Base-by-base conservation (phyloP, 768 basidiomycete species). In the Mycena polygramma region DNA sequence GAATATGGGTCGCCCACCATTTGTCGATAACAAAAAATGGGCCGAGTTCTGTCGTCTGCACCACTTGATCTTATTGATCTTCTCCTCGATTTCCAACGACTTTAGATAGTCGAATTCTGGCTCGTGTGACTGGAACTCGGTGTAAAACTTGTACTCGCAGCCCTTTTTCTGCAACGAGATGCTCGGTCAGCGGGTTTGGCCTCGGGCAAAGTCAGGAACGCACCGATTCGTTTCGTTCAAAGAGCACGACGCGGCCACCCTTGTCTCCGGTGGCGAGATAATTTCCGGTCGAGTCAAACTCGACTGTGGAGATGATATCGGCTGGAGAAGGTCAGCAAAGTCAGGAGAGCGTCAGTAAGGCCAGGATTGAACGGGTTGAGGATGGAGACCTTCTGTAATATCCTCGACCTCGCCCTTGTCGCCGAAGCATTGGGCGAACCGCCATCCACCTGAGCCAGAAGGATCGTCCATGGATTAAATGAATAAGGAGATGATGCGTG, bases 11-110 rank as follows among this genome's bases (percentile, higher is more conserved):
- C 30, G 30, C 88, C 69, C 70, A 97, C 98, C 98, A 77, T 99
- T 99, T 37, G 98, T 99, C 68, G 96, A 97, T 60, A 99, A 83
- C 66, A 99, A 84, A 82, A 99, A 99, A 82, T 99, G 98, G 53
- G 98, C 97, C 54, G 94, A 88, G 80, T 99, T 99, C 84, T 98
- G 96, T 73, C 98, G 90, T 86, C 92, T 96, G 87, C 97, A 98
- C 98, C 98, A 99, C 81, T 96, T 95, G 90, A 99, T 99, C 90
- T 98, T 95, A 87, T 99, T 99, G 87, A 99, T 99, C 92, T 99
- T 99, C 89, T 99, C 98, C 84, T 99, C 98, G 82, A 99, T 99
- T 88, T 99, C 98, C 75, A 99, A 87, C 26, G 96, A 98, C 88
- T 99, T 99, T 79, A 99, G 91, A 82, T 99, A 99, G 85, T 99